Evolutionary conservation across 2,329 filamentous ascomycete species (phyloP), one percentile per base, ranked within the genome.

Genomic region (Penicillium sp.): DNA sequence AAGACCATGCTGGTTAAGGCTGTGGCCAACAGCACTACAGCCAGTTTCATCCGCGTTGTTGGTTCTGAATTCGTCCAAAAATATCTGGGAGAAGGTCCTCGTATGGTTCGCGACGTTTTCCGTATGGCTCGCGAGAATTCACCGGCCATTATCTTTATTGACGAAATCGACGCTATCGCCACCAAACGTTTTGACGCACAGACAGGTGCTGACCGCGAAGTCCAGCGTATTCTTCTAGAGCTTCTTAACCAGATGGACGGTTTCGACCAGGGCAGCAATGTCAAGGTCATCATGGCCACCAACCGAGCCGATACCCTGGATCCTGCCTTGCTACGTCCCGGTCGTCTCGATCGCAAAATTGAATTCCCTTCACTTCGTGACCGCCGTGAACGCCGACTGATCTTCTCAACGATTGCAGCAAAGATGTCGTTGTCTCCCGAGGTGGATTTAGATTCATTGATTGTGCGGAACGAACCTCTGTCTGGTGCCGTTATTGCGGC

Each of bases 241-340:
- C 80, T 99, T 64, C 87, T 99, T 62, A 99, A 99, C 79, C 94
- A 99, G 78, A 99, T 99, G 94, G 94, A 99, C 73, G 94, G 94
- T 63, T 99, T 99, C 79, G 94, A 99, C 74, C 94, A 99, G 77
- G 96, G 91, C 0, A 90, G 91, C 73, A 99, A 99, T 75, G 94
- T 99, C 77, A 99, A 99, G 81, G 94, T 99, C 72, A 99, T 99
- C 79, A 99, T 99, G 94, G 94, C 67, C 84, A 97, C 94, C 59
- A 99, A 99, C 81, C 83, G 94, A 77, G 94, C 93, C 14, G 93
- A 97, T 74, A 97, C 93, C 0, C 84, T 99, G 49, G 93, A 99
- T 70, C 93, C 93, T 33, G 93, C 93, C 1, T 80, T 99, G 66
- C 82, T 99, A 56, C 87, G 93, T 78, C 93, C 93, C 45, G 93